Percentiles rank a stretch among this genome's conserved stretches.
Conservation (phyloP, 768 basidiomycete species). For the Pisolithus sp. region DNA sequence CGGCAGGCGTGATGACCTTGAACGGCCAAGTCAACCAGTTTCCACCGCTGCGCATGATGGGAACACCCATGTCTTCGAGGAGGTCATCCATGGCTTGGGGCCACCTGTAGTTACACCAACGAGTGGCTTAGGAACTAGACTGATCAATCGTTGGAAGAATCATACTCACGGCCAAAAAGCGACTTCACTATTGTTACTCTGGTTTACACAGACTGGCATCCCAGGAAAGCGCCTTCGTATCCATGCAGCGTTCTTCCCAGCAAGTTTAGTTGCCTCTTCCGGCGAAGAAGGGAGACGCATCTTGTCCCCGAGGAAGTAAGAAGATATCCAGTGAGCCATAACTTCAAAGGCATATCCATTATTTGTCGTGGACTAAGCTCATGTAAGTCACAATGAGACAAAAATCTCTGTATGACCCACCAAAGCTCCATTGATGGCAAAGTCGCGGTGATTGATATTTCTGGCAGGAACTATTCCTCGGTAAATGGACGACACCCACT, state of each 20-base stretch:
- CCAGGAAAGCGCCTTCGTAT: slow-evolving; percentile 49
- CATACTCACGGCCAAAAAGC: slow-evolving; percentile 48
- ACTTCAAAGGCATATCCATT: slow-evolving; percentile 51
- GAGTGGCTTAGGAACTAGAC: not conserved
- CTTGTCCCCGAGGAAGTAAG: slow-evolving; percentile 50
- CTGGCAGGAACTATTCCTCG: slow-evolving; percentile 58
- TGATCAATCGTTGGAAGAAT: not conserved
- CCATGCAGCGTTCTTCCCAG: slow-evolving; percentile 47
- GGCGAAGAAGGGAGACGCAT: slow-evolving; percentile 42
- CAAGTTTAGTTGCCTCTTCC: slow-evolving; percentile 39
- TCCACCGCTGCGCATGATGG: slow-evolving; percentile 48
- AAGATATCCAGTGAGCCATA: slow-evolving; percentile 57
- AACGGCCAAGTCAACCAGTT: slow-evolving; percentile 66
- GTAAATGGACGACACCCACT: slow-evolving; percentile 46
- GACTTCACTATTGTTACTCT: slow-evolving; percentile 44
- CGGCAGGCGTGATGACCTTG: slow-evolving; percentile 41
- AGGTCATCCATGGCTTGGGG: slow-evolving; percentile 54
- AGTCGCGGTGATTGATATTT: slow-evolving; percentile 48
- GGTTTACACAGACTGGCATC: slow-evolving; percentile 42
- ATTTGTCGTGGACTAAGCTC: slow-evolving; percentile 46
- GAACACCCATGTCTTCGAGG: slow-evolving; percentile 55
- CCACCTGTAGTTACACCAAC: slow-evolving; percentile 37
- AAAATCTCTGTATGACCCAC: slow-evolving; percentile 29
- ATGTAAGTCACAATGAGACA: not conserved
- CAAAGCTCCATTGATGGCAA: slow-evolving; percentile 58